Conservation (phyloP, 345 rosid genomes). For the Geranium brycei region DNA sequence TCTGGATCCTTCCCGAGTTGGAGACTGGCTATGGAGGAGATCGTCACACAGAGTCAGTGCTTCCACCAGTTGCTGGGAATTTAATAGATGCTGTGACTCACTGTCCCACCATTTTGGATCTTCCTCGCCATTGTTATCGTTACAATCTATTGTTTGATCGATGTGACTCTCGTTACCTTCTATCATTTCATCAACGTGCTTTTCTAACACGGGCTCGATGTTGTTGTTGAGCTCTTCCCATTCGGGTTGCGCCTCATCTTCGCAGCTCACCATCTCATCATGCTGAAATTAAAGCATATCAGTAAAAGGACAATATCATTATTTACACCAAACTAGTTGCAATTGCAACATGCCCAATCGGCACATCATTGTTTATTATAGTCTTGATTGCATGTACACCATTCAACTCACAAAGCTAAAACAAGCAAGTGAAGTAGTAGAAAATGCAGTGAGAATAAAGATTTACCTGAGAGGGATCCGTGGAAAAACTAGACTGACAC, state of each 20-base stretch:
- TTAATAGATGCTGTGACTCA: conserved; percentile 53
- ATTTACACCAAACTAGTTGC: not conserved
- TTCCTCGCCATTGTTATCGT: conserved; percentile 39
- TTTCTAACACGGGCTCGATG: conserved; percentile 18
- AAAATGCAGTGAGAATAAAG: conserved; percentile 1
- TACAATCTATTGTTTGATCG: not conserved
- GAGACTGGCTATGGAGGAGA: conserved; percentile 67
- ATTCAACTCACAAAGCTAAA: too few relatives aligned
- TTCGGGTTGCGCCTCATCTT: conserved; percentile 33
- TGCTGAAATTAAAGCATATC: conserved; percentile 12
- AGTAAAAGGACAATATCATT: not conserved
- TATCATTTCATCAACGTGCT: conserved; percentile 14
- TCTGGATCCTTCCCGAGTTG: conserved; percentile 34
- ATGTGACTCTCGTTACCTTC: conserved; percentile 8
- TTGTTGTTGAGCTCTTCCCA: conserved; percentile 13
- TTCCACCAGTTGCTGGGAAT: conserved; percentile 91
- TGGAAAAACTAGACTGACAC: conserved; percentile 12
- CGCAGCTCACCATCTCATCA: conserved; percentile 19
- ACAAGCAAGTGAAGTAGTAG: too few relatives aligned
- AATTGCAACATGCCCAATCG: too few relatives aligned
- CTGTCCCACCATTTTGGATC: conserved; percentile 69
- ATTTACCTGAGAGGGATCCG: conserved; percentile 37
- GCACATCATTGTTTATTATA: too few relatives aligned
- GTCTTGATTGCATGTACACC: too few relatives aligned
- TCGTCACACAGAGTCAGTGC: conserved; percentile 78